Percentiles rank a stretch among this genome's conserved stretches.
These are phyloP conservation scores for Cladophialophora bantiana DNA, from an alignment of 2,329 filamentous ascomycete genomes.

Conservation along the genomic window DNA sequence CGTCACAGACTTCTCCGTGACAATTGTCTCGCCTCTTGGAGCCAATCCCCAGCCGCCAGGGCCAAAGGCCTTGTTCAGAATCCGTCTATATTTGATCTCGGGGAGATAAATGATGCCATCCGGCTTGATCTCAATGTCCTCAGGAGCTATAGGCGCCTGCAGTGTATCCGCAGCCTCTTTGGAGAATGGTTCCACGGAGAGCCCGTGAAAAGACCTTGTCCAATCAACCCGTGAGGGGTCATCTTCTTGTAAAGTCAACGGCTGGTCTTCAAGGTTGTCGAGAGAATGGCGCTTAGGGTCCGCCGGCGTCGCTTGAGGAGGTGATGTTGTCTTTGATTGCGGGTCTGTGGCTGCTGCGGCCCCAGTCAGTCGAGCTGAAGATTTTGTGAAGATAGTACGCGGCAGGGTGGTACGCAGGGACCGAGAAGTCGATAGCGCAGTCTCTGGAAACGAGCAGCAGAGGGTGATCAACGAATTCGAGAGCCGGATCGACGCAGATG, in stretches of 20 bases:
- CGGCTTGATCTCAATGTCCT: slow-evolving; percentile 95
- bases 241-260: slow-evolving; percentile 55
- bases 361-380: slow-evolving; percentile 25
- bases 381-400: slow-evolving; percentile 31
- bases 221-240: slow-evolving; percentile 71
- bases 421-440: neutral
- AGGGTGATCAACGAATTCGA: slow-evolving; percentile 39
- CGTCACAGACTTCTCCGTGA: slow-evolving; percentile 81
- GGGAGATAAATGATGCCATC: slow-evolving; percentile 96
- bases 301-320: slow-evolving; percentile 24
- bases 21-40: slow-evolving; percentile 81
- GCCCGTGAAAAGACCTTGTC: slow-evolving; percentile 82
- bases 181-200: slow-evolving; percentile 74
- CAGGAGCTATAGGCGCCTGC: slow-evolving; percentile 68
- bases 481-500: neutral
- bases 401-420: slow-evolving; percentile 5
- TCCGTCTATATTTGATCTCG: slow-evolving; percentile 96
- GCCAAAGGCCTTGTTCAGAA: slow-evolving; percentile 88
- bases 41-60: slow-evolving; percentile 96
- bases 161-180: slow-evolving; percentile 73
- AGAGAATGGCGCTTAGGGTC: slow-evolving; percentile 26
- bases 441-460: neutral
- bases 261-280: slow-evolving; percentile 49
- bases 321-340: slow-evolving; percentile 16
- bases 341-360: slow-evolving; percentile 20